phyloP scores from a whole-genome alignment of 2,329 filamentous ascomycete genomes.

The Colletotrichum orbiculare region DNA sequence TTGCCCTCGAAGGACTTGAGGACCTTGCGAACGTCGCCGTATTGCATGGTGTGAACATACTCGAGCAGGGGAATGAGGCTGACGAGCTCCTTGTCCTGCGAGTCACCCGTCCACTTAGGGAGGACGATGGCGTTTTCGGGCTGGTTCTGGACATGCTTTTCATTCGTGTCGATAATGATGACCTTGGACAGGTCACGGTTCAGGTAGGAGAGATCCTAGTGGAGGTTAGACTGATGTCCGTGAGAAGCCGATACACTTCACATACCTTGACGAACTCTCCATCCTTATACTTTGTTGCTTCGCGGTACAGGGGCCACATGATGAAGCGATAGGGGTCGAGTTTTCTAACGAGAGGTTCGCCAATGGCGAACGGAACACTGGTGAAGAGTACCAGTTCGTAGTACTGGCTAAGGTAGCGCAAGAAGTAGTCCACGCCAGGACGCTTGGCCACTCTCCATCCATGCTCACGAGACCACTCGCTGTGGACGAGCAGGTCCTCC shows the following conservation, averaged over 20 bases:
- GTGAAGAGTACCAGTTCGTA: conserved; percentile 98
- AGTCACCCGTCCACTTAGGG: conserved; percentile 87
- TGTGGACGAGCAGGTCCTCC: conserved; percentile 94
- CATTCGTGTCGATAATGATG: conserved; percentile 90
- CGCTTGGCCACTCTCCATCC: conserved; percentile 96
- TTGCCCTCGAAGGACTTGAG: conserved; percentile 90
- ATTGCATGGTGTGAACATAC: conserved; percentile 94
- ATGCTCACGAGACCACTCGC: conserved; percentile 92
- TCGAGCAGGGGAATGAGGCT: conserved; percentile 95
- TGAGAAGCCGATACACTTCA: background rate
- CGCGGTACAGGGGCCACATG: conserved; percentile 92
- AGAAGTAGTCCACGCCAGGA: conserved; percentile 95
- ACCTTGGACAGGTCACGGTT: conserved; percentile 97
- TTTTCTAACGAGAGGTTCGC: conserved; percentile 89
- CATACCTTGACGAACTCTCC: conserved; percentile 94
- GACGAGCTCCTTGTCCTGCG: conserved; percentile 87
- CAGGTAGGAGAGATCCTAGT: conserved; percentile 92
- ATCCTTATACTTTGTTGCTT: conserved; percentile 97
- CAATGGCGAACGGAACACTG: conserved; percentile 83
- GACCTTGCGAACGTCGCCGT: conserved; percentile 85
- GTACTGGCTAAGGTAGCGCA: conserved; percentile 96
- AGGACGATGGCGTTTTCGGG: conserved; percentile 97
- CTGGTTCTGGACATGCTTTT: conserved; percentile 84
- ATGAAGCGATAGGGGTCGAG: conserved; percentile 95
- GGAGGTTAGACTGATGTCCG: conserved; percentile 34